Evolutionary conservation across 768 basidiomycete species (phyloP).

Genomic region (Naganishia vaughanmartiniae): DNA sequence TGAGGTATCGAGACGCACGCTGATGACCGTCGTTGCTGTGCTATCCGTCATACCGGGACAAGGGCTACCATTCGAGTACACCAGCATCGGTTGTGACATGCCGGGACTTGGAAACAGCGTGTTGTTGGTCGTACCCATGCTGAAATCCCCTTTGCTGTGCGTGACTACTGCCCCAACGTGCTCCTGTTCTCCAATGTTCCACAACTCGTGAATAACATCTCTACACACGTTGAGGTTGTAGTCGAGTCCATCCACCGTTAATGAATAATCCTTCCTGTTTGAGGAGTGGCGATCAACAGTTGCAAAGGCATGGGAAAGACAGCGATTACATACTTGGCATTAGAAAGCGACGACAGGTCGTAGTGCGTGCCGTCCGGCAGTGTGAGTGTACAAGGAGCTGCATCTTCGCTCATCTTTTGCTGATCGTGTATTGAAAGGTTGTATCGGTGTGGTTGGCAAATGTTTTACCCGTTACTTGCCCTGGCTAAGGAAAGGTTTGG

Average conservation of each 20-base stretch:
- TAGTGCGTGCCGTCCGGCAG: conserved; percentile 48
- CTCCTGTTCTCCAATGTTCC: conserved; percentile 44
- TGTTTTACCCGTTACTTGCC: not conserved
- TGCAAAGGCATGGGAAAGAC: not conserved
- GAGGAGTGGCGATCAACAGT: not conserved
- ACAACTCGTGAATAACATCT: conserved; percentile 45
- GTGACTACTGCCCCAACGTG: conserved; percentile 44
- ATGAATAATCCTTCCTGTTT: conserved; percentile 19
- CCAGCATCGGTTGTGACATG: conserved; percentile 59
- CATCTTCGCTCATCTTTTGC: not conserved
- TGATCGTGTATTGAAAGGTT: not conserved
- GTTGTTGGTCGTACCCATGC: conserved; percentile 57
- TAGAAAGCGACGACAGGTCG: conserved; percentile 46
- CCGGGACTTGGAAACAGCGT: conserved; percentile 60
- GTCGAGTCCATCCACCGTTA: conserved; percentile 37
- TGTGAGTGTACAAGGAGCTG: conserved; percentile 43
- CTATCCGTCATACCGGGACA: conserved; percentile 53
- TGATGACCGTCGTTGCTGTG: conserved; percentile 5
- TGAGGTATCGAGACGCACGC: not conserved
- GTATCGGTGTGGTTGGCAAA: not conserved
- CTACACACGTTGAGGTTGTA: conserved; percentile 50
- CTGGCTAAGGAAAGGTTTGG: no score
- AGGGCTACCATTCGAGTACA: conserved; percentile 63
- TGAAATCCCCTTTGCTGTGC: conserved; percentile 44
- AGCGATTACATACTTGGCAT: conserved; percentile 36